Evolutionary conservation across 306 rosid genomes (phyloP).

Genomic region (Begonia peltatifolia): DNA sequence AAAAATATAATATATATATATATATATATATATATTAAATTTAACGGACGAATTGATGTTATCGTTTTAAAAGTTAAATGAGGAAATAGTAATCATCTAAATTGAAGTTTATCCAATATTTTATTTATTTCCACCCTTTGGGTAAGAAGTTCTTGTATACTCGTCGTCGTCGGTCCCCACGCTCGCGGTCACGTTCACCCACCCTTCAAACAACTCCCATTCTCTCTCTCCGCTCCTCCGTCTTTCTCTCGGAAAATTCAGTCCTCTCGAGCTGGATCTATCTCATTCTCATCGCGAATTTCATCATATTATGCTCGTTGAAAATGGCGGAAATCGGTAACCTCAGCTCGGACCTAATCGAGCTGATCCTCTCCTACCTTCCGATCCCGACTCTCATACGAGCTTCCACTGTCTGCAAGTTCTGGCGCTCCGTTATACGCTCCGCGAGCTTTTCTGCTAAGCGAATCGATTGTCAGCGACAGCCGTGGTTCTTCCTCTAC

Average conservation of each 20-base stretch:
- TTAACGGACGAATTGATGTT: no score
- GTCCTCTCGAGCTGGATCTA: neutral
- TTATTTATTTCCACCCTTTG: no score
- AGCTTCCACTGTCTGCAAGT: constrained; percentile 56
- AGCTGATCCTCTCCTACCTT: constrained; percentile 44
- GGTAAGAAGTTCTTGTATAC: no score
- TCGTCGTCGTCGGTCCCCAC: no score
- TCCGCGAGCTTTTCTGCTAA: constrained; percentile 26
- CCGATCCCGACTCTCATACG: constrained; percentile 44
- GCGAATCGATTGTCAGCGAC: neutral
- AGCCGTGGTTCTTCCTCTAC: constrained; percentile 73
- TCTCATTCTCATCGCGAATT: neutral
- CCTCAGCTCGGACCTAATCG: constrained; percentile 46
- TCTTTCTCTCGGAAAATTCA: neutral
- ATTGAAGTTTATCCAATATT: no score
- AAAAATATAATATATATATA: no score
- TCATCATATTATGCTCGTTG: neutral
- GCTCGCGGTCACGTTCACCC: no score
- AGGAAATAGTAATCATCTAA: no score
- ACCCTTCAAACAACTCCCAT: neutral
- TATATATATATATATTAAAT: no score
- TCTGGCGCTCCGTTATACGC: constrained; percentile 48
- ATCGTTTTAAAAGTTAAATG: no score
- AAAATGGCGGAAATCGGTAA: constrained; percentile 30
- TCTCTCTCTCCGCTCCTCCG: neutral